Conservation (phyloP, 805 yeast genomes). For the Kodamaea restingae region DNA sequence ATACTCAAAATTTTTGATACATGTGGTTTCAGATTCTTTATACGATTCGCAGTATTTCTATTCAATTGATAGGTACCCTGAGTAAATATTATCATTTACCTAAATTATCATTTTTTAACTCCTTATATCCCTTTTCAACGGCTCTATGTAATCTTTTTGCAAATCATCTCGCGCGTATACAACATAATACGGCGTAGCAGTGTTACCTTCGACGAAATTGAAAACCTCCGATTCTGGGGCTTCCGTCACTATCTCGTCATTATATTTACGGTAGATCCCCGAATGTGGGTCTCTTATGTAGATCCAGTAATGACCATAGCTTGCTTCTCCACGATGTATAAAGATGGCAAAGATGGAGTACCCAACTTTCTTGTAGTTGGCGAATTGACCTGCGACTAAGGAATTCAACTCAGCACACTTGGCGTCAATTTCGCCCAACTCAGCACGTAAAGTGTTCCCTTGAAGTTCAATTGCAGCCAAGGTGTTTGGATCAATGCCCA, state of each 20-base stretch:
- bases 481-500: slow-evolving; percentile 43
- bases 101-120: neutral
- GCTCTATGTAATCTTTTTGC: slow-evolving; percentile 53
- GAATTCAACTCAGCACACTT: slow-evolving; percentile 43
- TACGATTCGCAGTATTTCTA: too few species aligned
- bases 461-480: slow-evolving; percentile 46
- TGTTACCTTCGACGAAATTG: slow-evolving; percentile 62
- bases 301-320: slow-evolving; percentile 96
- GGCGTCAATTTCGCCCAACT: slow-evolving; percentile 39
- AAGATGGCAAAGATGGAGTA: slow-evolving; percentile 88
- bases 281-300: slow-evolving; percentile 75
- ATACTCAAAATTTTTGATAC: too few species aligned
- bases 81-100: too few species aligned
- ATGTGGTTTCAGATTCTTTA: too few species aligned
- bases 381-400: slow-evolving; percentile 58
- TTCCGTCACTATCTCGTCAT: slow-evolving; percentile 91
- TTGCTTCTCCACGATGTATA: slow-evolving; percentile 93
- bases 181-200: slow-evolving; percentile 91
- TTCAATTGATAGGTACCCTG: too few species aligned
- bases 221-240: slow-evolving; percentile 64
- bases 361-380: slow-evolving; percentile 56
- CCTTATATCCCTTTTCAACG: slow-evolving; percentile 47
- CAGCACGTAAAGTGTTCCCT: slow-evolving; percentile 44
- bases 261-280: slow-evolving; percentile 78
- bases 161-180: slow-evolving; percentile 72